phyloP scores from a whole-genome alignment of 1,139 yeast species.

The Yamadazyma trypodendri region DNA sequence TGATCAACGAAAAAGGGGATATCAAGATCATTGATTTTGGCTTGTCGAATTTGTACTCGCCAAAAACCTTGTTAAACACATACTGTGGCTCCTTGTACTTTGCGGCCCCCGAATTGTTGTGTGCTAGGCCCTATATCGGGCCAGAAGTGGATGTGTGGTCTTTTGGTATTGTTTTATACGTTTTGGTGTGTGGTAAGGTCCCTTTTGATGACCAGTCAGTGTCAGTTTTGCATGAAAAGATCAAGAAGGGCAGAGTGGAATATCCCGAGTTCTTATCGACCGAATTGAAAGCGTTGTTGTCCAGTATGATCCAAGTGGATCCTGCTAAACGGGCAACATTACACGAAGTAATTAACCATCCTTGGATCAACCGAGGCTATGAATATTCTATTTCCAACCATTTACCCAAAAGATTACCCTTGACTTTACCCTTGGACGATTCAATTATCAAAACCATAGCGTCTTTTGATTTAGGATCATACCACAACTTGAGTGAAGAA shows the following conservation, averaged over 20 bases:
- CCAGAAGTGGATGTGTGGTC: conserved; percentile 99
- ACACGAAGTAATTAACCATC: conserved; percentile 79
- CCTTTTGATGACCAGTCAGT: conserved; percentile 97
- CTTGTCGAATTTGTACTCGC: conserved; percentile 79
- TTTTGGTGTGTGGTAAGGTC: conserved; percentile 93
- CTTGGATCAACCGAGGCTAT: conserved; percentile 93
- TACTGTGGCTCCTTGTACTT: conserved; percentile 97
- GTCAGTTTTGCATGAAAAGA: conserved; percentile 89
- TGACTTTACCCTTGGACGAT: conserved; percentile 70
- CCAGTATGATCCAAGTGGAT: conserved; percentile 90
- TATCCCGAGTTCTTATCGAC: conserved; percentile 81
- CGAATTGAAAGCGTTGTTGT: conserved; percentile 79
- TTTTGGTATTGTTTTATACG: conserved; percentile 93
- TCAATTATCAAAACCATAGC: conserved; percentile 74
- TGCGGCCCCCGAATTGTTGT: conserved; percentile 96
- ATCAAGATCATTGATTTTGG: conserved; percentile 97
- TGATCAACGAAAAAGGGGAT: conserved; percentile 92
- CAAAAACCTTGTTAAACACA: conserved; percentile 73
- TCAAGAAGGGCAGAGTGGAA: conserved; percentile 88
- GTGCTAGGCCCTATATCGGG: conserved; percentile 90
- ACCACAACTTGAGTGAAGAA: conserved; percentile 55
- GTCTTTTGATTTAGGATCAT: conserved; percentile 74
- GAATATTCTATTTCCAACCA: conserved; percentile 71
- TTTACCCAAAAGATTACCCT: conserved; percentile 75
- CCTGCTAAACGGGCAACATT: conserved; percentile 79